Evolutionary conservation across 257 asterid genomes (phyloP), one percentile per base, ranked within the genome.

Genomic region (Penstemon barbatus): DNA sequence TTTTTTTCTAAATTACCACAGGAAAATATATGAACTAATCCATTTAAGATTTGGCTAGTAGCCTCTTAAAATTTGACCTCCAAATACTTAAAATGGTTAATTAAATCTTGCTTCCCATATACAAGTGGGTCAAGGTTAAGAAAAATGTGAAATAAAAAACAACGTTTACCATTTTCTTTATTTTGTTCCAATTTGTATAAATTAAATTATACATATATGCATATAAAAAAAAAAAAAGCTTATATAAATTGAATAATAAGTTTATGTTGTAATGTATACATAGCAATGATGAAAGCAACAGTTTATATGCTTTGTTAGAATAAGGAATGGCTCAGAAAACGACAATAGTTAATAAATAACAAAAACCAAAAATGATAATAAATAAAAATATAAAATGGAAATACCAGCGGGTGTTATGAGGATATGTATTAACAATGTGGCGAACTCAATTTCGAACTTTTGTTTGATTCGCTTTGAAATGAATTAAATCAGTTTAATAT

Each of bases 281-380:
- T 50, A 68, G 57, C 25, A 8, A 52, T 53, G 15, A 61, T 56
- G 45, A 53, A 55, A 41, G 46, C 44, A 57, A 63, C 57, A 50
- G 42, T 3, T 55, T 19, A 46, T 43, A 37, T 48, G 15, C 41
- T 65, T 52, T 60, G 76, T 60, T 66, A 71, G 66, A 72, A 76
- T 53, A 64, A 71, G 63, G 48, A 71, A 66, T 71, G 65, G 54
- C 41, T 60, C 13, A 76, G 80, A 77, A 70, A 66, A 43, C 38
- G 77, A 77, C 71, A 62, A 61, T 53, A 61, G 60, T 53, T 0
- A 7, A 13, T 42, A 57, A 37, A 7, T 51, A 42, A 49, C 13
- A 57, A 38, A 5, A 4, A 18, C 37, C 37, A 55, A 13, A 55
- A 15, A 25, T 15, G 10, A 55, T 15, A 5, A 55, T 25, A 18